A percentile compares a stretch with the other conserved stretches of the same genome.
Conservation (phyloP, 345 rosid species). For the Camelina neglecta region DNA sequence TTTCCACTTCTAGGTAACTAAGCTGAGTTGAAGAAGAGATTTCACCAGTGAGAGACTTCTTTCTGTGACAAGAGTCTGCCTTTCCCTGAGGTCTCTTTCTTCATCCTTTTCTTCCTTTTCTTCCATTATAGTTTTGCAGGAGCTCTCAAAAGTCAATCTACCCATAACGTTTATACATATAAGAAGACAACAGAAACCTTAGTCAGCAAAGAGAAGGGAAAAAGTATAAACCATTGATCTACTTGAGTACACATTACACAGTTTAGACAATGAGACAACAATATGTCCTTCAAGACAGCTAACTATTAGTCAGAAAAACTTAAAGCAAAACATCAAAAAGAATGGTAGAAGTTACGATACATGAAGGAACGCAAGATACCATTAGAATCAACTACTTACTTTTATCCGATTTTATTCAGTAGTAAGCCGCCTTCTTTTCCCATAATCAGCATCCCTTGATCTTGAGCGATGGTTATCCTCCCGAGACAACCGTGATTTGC, state of each 20-base stretch:
- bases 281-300: slow-evolving; percentile 4
- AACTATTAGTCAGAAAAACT: slow-evolving; percentile 3
- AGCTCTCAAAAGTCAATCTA: slow-evolving; percentile 39
- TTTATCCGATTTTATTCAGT: slow-evolving; percentile 49
- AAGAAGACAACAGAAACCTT: slow-evolving; percentile 34
- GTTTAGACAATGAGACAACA: slow-evolving; percentile 14
- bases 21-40: slow-evolving; percentile 41
- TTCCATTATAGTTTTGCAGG: slow-evolving; percentile 27
- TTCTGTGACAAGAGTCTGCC: slow-evolving; percentile 27
- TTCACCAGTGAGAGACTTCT: slow-evolving; percentile 39
- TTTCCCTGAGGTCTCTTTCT: slow-evolving; percentile 36
- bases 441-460: slow-evolving; percentile 81
- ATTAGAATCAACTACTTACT: slow-evolving; percentile 34
- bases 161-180: slow-evolving; percentile 28
- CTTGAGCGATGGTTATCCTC: slow-evolving; percentile 73
- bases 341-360: slow-evolving; percentile 10
- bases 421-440: slow-evolving; percentile 74
- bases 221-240: slow-evolving; percentile 10
- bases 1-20: slow-evolving; percentile 41
- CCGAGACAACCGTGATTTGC: slow-evolving; percentile 61
- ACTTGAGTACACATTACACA: slow-evolving; percentile 16
- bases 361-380: slow-evolving; percentile 19
- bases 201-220: slow-evolving; percentile 19
- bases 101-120: slow-evolving; percentile 19
- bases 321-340: not conserved